Evolutionary conservation across 208 protist genomes (phyloP), one percentile per base, ranked within the genome.

Genomic region (Trypanosoma rangeli): DNA sequence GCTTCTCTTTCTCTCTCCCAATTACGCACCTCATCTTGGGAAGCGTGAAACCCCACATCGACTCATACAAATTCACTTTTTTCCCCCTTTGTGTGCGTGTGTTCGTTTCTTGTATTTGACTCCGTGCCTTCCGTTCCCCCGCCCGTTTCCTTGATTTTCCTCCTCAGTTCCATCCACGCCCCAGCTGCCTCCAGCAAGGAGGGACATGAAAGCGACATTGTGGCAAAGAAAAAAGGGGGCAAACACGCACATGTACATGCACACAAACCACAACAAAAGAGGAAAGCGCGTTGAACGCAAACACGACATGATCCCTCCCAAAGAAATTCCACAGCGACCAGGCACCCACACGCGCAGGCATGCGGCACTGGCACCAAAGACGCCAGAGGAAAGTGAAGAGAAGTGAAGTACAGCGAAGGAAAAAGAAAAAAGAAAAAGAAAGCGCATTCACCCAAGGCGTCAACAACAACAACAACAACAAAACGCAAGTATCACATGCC

Each of bases 361-460:
- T 18, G n/a, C 16, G 9, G 1, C 22, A n/a, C 9, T 24, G 16
- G 16, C 49, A 53, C 49, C n/a, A 53, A 28, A 26, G n/a, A 53
- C 7, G 18, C 1, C 49, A 26, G 49, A 24, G 49, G 5, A 70
- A 42, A 73, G 60, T 13, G 22, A 59, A 50, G 16, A 53, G 46
- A 46, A 35, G 57, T 50, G 7, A 29, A 44, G 49, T 5, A 74
- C 15, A 31, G 13, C 12, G 18, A 60, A 22, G 48, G 18, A 62
- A 55, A 63, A 64, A 68, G 72, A 63, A 72, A 64, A 49, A 68
- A 18, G 68, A 58, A 58, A 66, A 52, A 48, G 7, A 63, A 62
- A 39, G 10, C 62, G 12, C 62, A 54, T 37, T 72, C 28, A 39
- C 52, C 20, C 13, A 33, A 10, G 10, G 7, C 37, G 10, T 20